A percentile compares a stretch with the other conserved stretches of the same genome.
Evolutionary conservation across 1,139 yeast genomes (phyloP).

Genomic region (Candida gigantensis): DNA sequence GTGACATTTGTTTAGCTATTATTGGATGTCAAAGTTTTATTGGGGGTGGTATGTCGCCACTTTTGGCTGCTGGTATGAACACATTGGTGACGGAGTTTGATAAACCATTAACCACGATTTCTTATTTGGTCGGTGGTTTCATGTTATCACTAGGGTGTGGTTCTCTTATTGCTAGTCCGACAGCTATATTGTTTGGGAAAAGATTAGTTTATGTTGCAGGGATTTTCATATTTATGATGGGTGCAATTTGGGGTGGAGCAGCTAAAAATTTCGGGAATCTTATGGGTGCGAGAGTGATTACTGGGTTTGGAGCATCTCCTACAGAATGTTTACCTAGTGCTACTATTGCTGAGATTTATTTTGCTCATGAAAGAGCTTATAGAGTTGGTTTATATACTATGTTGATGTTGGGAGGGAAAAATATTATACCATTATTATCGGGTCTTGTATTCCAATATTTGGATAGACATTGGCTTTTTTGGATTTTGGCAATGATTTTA

Average conservation of each 20-base stretch:
- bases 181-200: conserved; percentile 63
- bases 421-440: conserved; percentile 57
- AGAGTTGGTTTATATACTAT: conserved; percentile 63
- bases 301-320: conserved; percentile 63
- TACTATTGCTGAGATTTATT: conserved; percentile 63
- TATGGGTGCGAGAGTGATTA: conserved; percentile 58
- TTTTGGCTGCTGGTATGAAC: conserved; percentile 59
- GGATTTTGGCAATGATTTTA: conserved; percentile 57
- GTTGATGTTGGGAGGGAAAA: conserved; percentile 63
- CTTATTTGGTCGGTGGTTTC: conserved; percentile 60
- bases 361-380: conserved; percentile 67
- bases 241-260: conserved; percentile 57
- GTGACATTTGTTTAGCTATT: conserved; percentile 54
- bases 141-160: conserved; percentile 64
- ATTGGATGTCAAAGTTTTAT: conserved; percentile 61
- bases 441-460: conserved; percentile 52
- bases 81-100: conserved; percentile 44
- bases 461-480: conserved; percentile 62
- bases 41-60: conserved; percentile 65
- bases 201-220: conserved; percentile 55
- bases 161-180: conserved; percentile 57
- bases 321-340: conserved; percentile 64
- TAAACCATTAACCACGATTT: conserved; percentile 41
- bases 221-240: conserved; percentile 50
- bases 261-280: conserved; percentile 50